A percentile compares a stretch with the other conserved stretches of the same genome.
phyloP scores from a whole-genome alignment of 2,329 filamentous ascomycete genomes.

The Pseudogymnoascus sp. region DNA sequence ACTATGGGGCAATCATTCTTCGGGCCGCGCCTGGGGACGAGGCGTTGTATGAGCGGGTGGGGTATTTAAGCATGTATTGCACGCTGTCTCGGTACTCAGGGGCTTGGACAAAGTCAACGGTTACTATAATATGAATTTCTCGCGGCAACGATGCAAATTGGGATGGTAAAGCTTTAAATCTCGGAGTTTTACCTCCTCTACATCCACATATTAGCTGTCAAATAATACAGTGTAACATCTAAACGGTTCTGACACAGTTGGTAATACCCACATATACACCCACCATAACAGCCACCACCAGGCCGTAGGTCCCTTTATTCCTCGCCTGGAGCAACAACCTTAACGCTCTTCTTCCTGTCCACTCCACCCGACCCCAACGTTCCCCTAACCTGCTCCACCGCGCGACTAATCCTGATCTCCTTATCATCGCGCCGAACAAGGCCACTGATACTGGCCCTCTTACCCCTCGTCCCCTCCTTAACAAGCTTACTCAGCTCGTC shows the following conservation, averaged over 20 bases:
- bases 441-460: constrained; percentile 9
- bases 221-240: neutral
- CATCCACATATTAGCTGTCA: neutral
- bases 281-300: neutral
- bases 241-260: neutral
- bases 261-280: neutral
- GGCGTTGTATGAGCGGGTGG: neutral
- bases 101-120: neutral
- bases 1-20: neutral
- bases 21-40: neutral
- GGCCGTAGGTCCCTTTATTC: neutral
- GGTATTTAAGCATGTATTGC: neutral
- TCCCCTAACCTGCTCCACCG: constrained; percentile 52
- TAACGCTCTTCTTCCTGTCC: constrained; percentile 54
- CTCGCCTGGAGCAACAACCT: constrained; percentile 39
- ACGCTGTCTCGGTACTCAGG: neutral
- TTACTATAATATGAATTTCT: neutral
- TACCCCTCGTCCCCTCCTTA: constrained; percentile 22
- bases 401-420: constrained; percentile 50
- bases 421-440: constrained; percentile 40
- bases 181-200: neutral
- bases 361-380: constrained; percentile 31
- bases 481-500: constrained; percentile 32
- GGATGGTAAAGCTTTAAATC: neutral
- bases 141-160: neutral